Evolutionary conservation across 306 rosid species (phyloP).

Genomic region (Erythrophleum fordii): DNA sequence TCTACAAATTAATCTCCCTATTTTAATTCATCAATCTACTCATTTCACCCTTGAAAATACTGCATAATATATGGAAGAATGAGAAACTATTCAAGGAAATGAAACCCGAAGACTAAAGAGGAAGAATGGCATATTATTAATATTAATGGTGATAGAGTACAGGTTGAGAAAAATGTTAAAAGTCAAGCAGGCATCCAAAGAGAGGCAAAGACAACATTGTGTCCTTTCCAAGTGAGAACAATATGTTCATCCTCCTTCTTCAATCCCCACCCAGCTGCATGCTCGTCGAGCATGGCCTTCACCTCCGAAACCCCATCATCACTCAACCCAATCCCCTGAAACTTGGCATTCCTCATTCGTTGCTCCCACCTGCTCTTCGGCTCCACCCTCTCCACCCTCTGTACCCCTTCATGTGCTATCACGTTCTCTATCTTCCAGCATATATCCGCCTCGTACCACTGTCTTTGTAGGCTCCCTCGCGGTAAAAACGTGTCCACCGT

Average conservation of each 20-base stretch:
- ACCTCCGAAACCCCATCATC: slow-evolving; percentile 78
- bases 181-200: slow-evolving; percentile 78
- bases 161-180: no score
- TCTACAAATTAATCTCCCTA: no score
- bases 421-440: slow-evolving; percentile 93
- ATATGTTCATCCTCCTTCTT: slow-evolving; percentile 85
- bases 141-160: no score
- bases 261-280: slow-evolving; percentile 96
- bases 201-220: slow-evolving; percentile 87
- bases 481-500: slow-evolving; percentile 81
- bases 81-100: no score
- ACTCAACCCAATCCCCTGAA: slow-evolving; percentile 58
- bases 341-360: slow-evolving; percentile 66
- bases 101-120: no score
- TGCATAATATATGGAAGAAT: no score
- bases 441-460: slow-evolving; percentile 86
- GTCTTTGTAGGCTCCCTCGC: slow-evolving; percentile 74
- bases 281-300: slow-evolving; percentile 86
- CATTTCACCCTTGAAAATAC: no score
- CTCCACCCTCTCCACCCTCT: slow-evolving; percentile 81
- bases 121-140: no score
- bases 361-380: slow-evolving; percentile 68
- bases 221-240: slow-evolving; percentile 97
- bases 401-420: slow-evolving; percentile 77
- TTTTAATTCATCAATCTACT: no score